Base-by-base conservation (phyloP, 176 grass and related monocot genomes). In the Pontederia paniculata region DNA sequence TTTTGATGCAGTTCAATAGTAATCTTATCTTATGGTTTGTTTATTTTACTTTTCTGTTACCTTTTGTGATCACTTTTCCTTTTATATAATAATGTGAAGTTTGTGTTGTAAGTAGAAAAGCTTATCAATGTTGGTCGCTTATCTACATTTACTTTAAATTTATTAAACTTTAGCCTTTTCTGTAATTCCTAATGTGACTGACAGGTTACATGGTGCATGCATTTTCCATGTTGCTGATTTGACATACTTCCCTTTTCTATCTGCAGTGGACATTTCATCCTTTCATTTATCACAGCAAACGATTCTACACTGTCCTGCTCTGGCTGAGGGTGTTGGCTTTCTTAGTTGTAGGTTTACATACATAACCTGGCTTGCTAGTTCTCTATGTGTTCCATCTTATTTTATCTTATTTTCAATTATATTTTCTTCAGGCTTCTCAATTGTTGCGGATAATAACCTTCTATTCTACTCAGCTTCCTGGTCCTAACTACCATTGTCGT, bases 401-500 rank as follows among this genome's bases (percentile, higher is more conserved):
- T 44, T 23, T 55, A 61, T 42, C 14, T 12, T 17, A 53, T 69
- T 58, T 43, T 73, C 4, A 8, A 42, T 9, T 50, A 48, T 53
- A 65, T 19, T 69, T 23, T 63, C 44, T 78, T 11, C 75, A 98
- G 93, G 75, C 83, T 72, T 98, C 72, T 45, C 93, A 98, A 49
- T 54, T 80, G 67, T 75, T 91, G 43, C 72, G 87, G 48, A 91
- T 98, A 50, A 17, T 91, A 48, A 91, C 93, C 17, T 98, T 98
- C 78, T 98, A 91, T 69, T 84, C 93, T 73, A 98, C 93, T 51
- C 87, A 91, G 70, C 86, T 98, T 62, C 93, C 93, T 75, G 93
- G 93, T 62, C 93, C 93, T 42, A 98, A 98, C 61, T 98, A 91
- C 69, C 93, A 91, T 57, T 98, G 93, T 57, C 87, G 72, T 63